Evolutionary conservation across 1,139 yeast species (phyloP).

Genomic region (Scheffersomyces cryptocercus): DNA sequence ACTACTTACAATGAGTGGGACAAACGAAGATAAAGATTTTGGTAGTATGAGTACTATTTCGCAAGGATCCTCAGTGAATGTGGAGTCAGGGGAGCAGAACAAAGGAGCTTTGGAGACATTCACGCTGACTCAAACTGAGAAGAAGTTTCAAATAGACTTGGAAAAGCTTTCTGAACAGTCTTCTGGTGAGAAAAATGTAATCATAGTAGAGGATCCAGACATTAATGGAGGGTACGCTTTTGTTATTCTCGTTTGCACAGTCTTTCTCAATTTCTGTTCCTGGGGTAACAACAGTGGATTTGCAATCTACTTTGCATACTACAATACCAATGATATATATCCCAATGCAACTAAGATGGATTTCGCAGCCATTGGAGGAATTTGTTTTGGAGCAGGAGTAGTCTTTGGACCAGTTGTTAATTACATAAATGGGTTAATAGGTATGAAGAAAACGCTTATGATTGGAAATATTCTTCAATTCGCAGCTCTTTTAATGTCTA

Average conservation of each 20-base stretch:
- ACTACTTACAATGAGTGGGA: too few relatives aligned
- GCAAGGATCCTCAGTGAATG: too few relatives aligned
- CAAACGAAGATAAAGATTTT: too few relatives aligned
- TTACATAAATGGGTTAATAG: constrained; percentile 11
- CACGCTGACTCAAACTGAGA: too few relatives aligned
- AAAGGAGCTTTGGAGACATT: too few relatives aligned
- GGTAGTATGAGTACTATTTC: too few relatives aligned
- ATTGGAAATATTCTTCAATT: constrained; percentile 9
- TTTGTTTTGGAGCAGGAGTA: constrained; percentile 11
- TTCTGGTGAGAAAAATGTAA: not conserved
- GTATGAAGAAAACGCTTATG: constrained; percentile 9
- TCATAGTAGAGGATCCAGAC: not conserved
- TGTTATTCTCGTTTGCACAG: not conserved
- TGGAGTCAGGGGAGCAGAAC: too few relatives aligned
- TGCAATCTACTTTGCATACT: constrained; percentile 1
- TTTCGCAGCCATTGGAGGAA: constrained; percentile 16
- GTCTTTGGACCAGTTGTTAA: constrained; percentile 13
- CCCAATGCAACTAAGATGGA: constrained; percentile 13
- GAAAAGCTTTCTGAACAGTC: not conserved
- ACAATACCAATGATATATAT: constrained; percentile 7
- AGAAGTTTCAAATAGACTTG: not conserved
- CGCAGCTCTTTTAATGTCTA: constrained; percentile 14
- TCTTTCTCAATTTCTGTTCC: not conserved
- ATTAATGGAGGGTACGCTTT: not conserved
- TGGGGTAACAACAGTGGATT: constrained; percentile 1